Base-by-base conservation (phyloP, 1,284 basidiomycete genomes). In the Bjerkandera adusta region DNA sequence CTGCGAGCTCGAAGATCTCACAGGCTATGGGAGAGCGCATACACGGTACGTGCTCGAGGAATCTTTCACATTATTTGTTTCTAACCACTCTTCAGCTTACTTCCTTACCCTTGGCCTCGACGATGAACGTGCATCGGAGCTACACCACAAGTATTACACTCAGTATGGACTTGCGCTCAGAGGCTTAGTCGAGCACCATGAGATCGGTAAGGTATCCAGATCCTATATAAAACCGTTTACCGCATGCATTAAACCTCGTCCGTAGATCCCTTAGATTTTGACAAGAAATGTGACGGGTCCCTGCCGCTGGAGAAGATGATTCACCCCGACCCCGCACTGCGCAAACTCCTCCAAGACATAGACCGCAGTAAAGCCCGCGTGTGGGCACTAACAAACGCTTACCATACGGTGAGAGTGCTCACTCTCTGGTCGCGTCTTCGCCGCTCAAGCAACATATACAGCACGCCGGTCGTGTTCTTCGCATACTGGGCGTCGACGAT, bases 161-260 rank as follows among this genome's bases (percentile, higher is more conserved):
- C 72, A 85, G 53, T 92, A 92, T 53, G 90, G 91, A 10, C 81
- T 95, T 21, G 89, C 92, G n/a, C 70, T 95, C 24, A 79, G 91
- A 24, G 92, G 92, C 11, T 75, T 95, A 26, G 79, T 83, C 25
- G 77, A 76, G 43, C 86, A 95, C 65, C 88, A 94, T 58, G 67
- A 82, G 50, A 82, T 93, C 60, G 86, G 89, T 85, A 68, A 67
- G 62, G 55, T 58, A 54, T 27, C 38, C 32, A 29, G 2, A 42
- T 35, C 47, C 39, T 20, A 25, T 12, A 15, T 34, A 12, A 15
- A 21, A 4, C 6, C 30, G 12, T 21, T 18, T 11, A 10, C 18
- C 20, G 13, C 26, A 7, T 32, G 13, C 43, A 45, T 30, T 30
- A 3, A 6, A 11, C 4, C n/a, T 21, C 29, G 8, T 5, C 12